Conservation (phyloP, 805 yeast genomes). For the Saccharomycopsis fibuligera region DNA sequence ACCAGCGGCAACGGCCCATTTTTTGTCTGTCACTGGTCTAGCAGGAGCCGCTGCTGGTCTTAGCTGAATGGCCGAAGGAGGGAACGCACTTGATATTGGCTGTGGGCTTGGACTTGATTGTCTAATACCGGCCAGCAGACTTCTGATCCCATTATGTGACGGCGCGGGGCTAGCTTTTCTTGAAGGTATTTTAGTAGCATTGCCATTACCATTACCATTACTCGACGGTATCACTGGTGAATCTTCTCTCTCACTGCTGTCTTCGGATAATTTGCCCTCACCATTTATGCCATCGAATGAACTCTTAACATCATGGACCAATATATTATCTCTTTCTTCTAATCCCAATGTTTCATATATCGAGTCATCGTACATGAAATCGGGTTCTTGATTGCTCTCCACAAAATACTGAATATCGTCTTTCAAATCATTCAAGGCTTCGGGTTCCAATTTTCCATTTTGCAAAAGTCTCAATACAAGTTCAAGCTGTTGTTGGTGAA, state of each 20-base stretch:
- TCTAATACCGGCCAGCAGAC: no score
- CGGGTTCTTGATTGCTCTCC: slow-evolving; percentile 88
- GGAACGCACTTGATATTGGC: not conserved
- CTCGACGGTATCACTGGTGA: not conserved
- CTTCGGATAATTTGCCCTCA: not conserved
- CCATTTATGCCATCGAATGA: slow-evolving; percentile 11
- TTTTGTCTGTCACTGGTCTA: slow-evolving; percentile 46
- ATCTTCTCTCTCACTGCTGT: not conserved
- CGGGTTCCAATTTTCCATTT: slow-evolving; percentile 74
- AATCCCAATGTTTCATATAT: slow-evolving; percentile 83
- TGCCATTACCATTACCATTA: no score
- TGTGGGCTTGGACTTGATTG: no score
- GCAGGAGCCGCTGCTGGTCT: slow-evolving; percentile 51
- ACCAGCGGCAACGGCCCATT: slow-evolving; percentile 51
- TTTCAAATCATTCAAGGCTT: slow-evolving; percentile 63
- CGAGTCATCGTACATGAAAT: slow-evolving; percentile 89
- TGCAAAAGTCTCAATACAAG: slow-evolving; percentile 69
- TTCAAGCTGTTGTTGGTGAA: slow-evolving; percentile 76
- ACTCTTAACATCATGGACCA: slow-evolving; percentile 18
- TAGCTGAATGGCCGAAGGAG: slow-evolving; percentile 23
- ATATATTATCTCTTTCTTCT: slow-evolving; percentile 33
- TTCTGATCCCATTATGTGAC: not conserved
- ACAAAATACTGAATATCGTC: slow-evolving; percentile 92
- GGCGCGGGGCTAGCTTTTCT: not conserved
- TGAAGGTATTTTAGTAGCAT: not conserved